These are phyloP conservation scores for Ogataea methanolica DNA, from an alignment of 805 yeast genomes.

Conservation along the genomic window DNA sequence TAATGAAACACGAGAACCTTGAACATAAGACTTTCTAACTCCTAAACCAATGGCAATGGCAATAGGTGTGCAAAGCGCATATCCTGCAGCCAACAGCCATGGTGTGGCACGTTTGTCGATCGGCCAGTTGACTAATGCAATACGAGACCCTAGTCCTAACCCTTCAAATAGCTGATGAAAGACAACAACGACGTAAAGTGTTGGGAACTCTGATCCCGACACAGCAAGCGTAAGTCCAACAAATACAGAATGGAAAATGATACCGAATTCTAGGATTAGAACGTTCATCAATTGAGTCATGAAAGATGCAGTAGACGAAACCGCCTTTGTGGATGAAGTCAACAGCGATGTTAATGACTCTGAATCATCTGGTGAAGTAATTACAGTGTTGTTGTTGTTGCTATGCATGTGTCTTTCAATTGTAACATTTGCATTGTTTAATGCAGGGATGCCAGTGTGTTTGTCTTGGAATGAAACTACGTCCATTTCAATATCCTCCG, in stretches of 20 bases:
- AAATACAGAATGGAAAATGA: conserved; percentile 78
- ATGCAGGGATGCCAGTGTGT: conserved; percentile 22
- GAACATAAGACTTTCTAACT: conserved; percentile 57
- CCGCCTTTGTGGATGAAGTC: conserved; percentile 32
- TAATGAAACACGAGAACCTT: conserved; percentile 53
- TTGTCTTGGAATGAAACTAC: conserved; percentile 13
- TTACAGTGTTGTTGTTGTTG: no score
- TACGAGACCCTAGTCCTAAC: conserved; percentile 75
- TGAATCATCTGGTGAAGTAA: background rate
- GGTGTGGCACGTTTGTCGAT: conserved; percentile 44
- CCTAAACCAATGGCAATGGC: conserved; percentile 79
- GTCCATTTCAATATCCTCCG: background rate
- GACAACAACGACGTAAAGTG: conserved; percentile 63
- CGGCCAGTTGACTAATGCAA: conserved; percentile 53
- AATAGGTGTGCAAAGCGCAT: conserved; percentile 60
- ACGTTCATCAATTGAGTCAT: conserved; percentile 49
- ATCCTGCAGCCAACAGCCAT: conserved; percentile 49
- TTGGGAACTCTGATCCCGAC: conserved; percentile 69
- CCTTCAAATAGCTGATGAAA: conserved; percentile 86
- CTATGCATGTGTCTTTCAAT: no score
- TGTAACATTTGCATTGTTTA: no score
- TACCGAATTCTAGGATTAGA: conserved; percentile 70
- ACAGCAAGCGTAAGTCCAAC: conserved; percentile 76
- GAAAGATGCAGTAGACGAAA: conserved; percentile 31
- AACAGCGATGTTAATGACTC: conserved; percentile 21